Evolutionary conservation across 2,329 filamentous ascomycete species (phyloP), one percentile per base, ranked within the genome.

Genomic region (Claviceps pusilla): DNA sequence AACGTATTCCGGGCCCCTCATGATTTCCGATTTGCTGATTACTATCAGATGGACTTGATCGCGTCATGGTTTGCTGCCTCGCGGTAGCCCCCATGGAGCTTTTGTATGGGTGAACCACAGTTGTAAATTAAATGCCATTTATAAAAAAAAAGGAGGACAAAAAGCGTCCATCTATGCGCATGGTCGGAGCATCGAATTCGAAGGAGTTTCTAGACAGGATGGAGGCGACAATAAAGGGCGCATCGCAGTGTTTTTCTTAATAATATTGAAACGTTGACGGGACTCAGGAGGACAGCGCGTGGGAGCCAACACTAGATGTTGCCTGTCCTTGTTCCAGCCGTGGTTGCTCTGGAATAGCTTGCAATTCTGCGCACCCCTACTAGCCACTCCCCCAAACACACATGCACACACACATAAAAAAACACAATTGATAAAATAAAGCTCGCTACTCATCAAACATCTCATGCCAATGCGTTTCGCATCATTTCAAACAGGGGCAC

Each of bases 21-120:
- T 29, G 7, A 31, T 37, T 24, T 54, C 2, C 19, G 28, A 19
- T 33, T 39, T 14, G 35, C 52, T 54, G 47, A 56, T 47, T 33
- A 14, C 24, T 3, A 24, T 45, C 49, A 59, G 58, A 33, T 59
- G 52, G 51, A 48, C 52, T 45, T 59, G 54, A 52, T 14, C 24
- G 45, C 37, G 10, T 29, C 7, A 43, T 33, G 37, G 37, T 24
- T 12, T 28, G 14, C 50, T 42, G 52, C 47, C 45, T 41, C 55
- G 49, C 31, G 39, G 16, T 33, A 33, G 29, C 19, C 19, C n/a
- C 11, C 16, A 41, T 46, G 55, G 39, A 53, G 47, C 50, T 31
- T 55, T 57, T 57, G 55, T 57, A 53, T 57, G 29, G 50, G 37
- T 42, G 35, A 19, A 37, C n/a, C 7, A 41, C 7, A 14, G 48